A percentile compares a stretch with the other conserved stretches of the same genome.
Conservation (phyloP, 306 rosid species). For the Citrullus amarus region DNA sequence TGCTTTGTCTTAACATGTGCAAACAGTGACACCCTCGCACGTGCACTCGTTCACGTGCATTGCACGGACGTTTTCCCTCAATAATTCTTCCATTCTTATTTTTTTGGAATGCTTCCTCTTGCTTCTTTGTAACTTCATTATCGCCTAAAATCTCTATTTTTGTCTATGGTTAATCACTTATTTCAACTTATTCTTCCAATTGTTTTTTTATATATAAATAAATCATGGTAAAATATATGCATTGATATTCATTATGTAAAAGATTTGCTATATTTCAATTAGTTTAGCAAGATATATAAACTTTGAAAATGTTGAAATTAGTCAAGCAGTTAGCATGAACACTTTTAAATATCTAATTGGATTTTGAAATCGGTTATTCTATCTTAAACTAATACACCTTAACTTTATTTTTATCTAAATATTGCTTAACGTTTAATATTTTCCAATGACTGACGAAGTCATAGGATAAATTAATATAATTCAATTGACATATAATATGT, state of each 20-base stretch:
- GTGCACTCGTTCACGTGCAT: constrained; percentile 26
- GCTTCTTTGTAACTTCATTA: neutral
- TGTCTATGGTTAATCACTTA: too few relatives aligned
- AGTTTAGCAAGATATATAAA: too few relatives aligned
- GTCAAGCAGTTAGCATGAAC: neutral
- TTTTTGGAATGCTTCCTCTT: neutral
- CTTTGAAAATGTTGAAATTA: neutral
- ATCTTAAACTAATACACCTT: neutral
- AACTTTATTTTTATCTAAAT: neutral
- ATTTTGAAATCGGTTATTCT: neutral
- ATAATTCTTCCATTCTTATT: neutral
- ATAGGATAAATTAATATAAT: too few relatives aligned
- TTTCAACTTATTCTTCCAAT: too few relatives aligned
- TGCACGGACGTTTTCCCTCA: neutral
- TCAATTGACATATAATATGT: too few relatives aligned
- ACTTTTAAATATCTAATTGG: too few relatives aligned
- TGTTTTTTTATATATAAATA: too few relatives aligned
- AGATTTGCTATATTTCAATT: too few relatives aligned
- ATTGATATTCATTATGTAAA: too few relatives aligned
- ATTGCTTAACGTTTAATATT: neutral
- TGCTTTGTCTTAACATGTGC: constrained; percentile 35
- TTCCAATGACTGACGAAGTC: too few relatives aligned
- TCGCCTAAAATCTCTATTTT: neutral
- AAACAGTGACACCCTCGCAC: constrained; percentile 38
- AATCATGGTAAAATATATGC: too few relatives aligned